These are phyloP conservation scores for Sherardia arvensis DNA, from an alignment of 257 asterid genomes.

Conservation along the genomic window DNA sequence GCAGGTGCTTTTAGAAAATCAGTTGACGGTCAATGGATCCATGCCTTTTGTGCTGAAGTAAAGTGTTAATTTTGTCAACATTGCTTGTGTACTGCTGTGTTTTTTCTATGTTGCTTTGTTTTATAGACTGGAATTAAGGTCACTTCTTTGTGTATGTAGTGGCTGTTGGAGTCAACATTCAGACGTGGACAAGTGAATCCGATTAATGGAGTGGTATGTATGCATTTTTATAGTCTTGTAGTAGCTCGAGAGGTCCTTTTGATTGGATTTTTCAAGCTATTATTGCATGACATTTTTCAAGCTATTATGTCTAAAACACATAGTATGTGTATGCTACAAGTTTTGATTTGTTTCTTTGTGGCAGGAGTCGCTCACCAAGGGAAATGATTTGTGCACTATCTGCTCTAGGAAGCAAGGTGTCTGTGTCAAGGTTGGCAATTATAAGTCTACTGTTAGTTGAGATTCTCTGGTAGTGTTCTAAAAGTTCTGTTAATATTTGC, in stretches of 20 bases:
- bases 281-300: neutral
- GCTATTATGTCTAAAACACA: too few species aligned
- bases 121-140: conserved; percentile 16
- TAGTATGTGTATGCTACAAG: neutral
- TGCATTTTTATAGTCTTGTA: neutral
- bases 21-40: conserved; percentile 83
- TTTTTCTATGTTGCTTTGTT: conserved; percentile 8
- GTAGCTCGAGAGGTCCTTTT: neutral
- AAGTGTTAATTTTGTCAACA: conserved; percentile 18
- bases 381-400: conserved; percentile 53
- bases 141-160: conserved; percentile 40
- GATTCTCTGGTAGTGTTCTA: conserved; percentile 11
- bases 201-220: conserved; percentile 66
- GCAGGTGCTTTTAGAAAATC: conserved; percentile 97
- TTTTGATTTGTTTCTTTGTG: conserved; percentile 2
- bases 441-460: neutral
- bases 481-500: conserved; percentile 20
- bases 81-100: conserved; percentile 10
- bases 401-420: conserved; percentile 84
- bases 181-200: conserved; percentile 77
- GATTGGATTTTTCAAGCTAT: neutral
- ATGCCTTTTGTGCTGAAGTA: conserved; percentile 99
- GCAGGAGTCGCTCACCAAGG: conserved; percentile 65
- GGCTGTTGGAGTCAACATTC: conserved; percentile 79
- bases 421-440: conserved; percentile 68